Percentiles rank a stretch among this genome's conserved stretches.
phyloP scores from a whole-genome alignment of 2,329 filamentous ascomycete genomes.

The Fusarium globosum region DNA sequence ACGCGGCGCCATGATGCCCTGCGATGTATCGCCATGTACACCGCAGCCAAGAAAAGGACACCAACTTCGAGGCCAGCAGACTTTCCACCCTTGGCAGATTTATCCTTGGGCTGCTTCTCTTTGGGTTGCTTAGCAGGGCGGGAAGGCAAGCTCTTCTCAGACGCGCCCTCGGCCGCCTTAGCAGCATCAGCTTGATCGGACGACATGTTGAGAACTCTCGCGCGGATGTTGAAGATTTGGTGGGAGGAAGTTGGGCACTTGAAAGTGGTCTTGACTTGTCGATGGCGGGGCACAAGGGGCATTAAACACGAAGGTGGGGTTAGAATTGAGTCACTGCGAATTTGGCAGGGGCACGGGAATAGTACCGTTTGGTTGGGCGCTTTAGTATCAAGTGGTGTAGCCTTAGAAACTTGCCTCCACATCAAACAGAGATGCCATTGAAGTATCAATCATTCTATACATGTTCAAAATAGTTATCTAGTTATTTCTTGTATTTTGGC shows the following conservation, averaged over 20 bases:
- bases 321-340: constrained; percentile 47
- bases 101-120: constrained; percentile 48
- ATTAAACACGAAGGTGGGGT: constrained; percentile 51
- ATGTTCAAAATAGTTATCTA: neutral
- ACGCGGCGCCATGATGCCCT: constrained; percentile 2
- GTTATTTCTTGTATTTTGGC: neutral
- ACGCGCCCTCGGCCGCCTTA: constrained; percentile 50
- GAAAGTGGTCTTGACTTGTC: constrained; percentile 24
- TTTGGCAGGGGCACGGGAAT: constrained; percentile 12
- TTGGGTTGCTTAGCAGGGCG: constrained; percentile 53
- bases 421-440: neutral
- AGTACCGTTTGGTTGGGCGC: neutral
- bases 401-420: neutral
- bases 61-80: constrained; percentile 65
- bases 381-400: neutral
- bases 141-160: constrained; percentile 49
- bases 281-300: constrained; percentile 48
- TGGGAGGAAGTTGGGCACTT: constrained; percentile 44
- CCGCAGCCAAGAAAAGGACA: constrained; percentile 13
- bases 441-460: neutral
- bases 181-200: constrained; percentile 52
- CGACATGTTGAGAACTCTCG: constrained; percentile 49
- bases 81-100: constrained; percentile 65
- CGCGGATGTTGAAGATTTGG: constrained; percentile 36
- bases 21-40: neutral